Base-by-base conservation (phyloP, 1,284 basidiomycete species). In the Coriolopsis trogii region DNA sequence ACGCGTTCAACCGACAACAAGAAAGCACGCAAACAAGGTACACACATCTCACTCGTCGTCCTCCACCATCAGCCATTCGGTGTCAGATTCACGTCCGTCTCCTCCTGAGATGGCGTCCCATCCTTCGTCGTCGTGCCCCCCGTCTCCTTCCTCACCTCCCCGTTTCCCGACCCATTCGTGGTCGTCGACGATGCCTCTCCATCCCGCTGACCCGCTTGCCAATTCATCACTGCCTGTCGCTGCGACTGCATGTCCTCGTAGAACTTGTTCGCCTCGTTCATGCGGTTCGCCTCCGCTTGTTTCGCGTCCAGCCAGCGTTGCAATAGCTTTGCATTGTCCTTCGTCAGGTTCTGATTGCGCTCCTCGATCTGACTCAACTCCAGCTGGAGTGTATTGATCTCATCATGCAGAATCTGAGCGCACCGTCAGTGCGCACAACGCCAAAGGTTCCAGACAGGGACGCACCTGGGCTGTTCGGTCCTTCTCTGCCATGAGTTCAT, bases 271-370 rank as follows among this genome's bases (percentile, higher is more conserved):
- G 87, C 90, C 62, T 92, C 91, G 72, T 99, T 98, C 91, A 99
- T 93, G 74, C 87, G 87, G 69, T 95, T 93, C 5, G 89, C 96
- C 65, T 95, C 94, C 13, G 84, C 77, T 66, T 97, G 93, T 75
- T 97, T 97, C 61, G 90, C 88, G 67, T 98, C 95, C 21, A 98
- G 78, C 95, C 95, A 98, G 15, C 95, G 86, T 68, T 98, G 93
- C 1, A 99, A 78, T 34, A 99, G 80, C 61, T 90, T 89, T 16
- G 95, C 95, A 64, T 99, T 99, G 71, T 99, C 96, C 64, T 88
- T 89, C 49, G 85, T 85, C 41, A 99, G 79, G 20, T 80, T 88
- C 62, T 86, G 78, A 67, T 97, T 98, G 33, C 92, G 85, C 57
- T 93, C 84, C 56, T 93, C 89, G 33, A 97, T 86, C 66, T 95